A percentile compares a stretch with the other conserved stretches of the same genome.
These are phyloP conservation scores for Paramecium sonneborni DNA, from an alignment of 73 alveolate species.

Conservation along the genomic window DNA sequence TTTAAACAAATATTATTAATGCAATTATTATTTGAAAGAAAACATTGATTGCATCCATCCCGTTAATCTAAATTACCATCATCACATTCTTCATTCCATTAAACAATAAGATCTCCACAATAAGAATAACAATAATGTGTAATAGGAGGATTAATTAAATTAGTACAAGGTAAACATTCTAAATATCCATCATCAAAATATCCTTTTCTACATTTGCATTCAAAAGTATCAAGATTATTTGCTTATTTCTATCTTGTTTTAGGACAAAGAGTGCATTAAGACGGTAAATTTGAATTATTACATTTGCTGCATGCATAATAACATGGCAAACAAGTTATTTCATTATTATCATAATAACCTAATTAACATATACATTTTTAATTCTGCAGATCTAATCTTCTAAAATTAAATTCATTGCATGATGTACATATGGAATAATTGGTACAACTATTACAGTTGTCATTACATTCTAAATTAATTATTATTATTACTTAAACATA, in stretches of 20 bases:
- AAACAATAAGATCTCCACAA: constrained; percentile 22
- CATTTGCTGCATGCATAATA: not conserved
- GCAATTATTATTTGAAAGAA: not conserved
- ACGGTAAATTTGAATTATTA: not conserved
- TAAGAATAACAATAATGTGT: constrained; percentile 11
- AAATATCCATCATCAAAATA: constrained; percentile 19
- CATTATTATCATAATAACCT: not conserved
- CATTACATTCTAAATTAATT: not conserved
- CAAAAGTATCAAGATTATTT: not conserved
- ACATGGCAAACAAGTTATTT: not conserved
- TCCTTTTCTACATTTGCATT: constrained; percentile 33
- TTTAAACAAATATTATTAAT: not conserved
- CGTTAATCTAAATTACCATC: constrained; percentile 6
- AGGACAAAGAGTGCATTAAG: constrained; percentile 29
- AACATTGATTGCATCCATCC: constrained; percentile 45
- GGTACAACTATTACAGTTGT: not conserved
- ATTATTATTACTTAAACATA: not conserved
- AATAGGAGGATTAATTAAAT: not conserved
- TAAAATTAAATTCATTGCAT: not conserved
- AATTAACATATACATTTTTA: not conserved
- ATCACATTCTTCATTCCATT: constrained; percentile 58
- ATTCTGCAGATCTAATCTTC: not conserved
- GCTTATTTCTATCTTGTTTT: not conserved
- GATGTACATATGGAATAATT: not conserved
- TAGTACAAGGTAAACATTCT: constrained; percentile 1